Conservation (phyloP, 192 early-diverging fungal species). For the Umbelopsis ramanniana region DNA sequence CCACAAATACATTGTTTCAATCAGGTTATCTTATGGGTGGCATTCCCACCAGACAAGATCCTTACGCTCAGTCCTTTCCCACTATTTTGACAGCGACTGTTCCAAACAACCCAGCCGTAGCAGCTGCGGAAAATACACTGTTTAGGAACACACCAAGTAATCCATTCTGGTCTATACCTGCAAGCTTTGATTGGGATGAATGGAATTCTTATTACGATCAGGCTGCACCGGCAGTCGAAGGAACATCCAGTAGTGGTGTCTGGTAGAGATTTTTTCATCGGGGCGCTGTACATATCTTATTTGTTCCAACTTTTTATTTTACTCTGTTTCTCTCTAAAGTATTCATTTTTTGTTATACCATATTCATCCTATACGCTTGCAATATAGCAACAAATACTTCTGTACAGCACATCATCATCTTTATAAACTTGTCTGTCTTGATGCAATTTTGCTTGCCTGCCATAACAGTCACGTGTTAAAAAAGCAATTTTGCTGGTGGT, state of each 20-base stretch:
- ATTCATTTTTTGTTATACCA: too few species aligned
- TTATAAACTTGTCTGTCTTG: too few species aligned
- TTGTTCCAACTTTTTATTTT: too few species aligned
- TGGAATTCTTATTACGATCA: conserved; percentile 21
- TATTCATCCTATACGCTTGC: too few species aligned
- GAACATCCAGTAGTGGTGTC: neutral
- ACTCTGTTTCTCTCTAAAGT: too few species aligned
- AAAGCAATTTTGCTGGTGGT: too few species aligned
- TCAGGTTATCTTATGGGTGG: conserved; percentile 1
- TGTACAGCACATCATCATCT: too few species aligned
- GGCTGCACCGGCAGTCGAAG: neutral
- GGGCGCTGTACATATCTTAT: too few species aligned
- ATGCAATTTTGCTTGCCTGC: too few species aligned
- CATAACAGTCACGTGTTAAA: too few species aligned
- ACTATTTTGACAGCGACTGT: conserved; percentile 1
- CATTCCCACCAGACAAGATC: neutral
- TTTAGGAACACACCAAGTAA: conserved; percentile 41
- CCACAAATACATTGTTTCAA: neutral
- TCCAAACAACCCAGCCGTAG: neutral
- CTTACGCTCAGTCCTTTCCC: neutral
- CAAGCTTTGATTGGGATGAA: conserved; percentile 41
- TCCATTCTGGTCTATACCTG: conserved; percentile 36
- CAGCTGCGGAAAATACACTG: conserved; percentile 15
- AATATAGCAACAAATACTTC: too few species aligned
- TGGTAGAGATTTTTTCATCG: neutral